These are phyloP conservation scores for Fusarium burgessii DNA, from an alignment of 2,329 filamentous ascomycete species.

Conservation along the genomic window DNA sequence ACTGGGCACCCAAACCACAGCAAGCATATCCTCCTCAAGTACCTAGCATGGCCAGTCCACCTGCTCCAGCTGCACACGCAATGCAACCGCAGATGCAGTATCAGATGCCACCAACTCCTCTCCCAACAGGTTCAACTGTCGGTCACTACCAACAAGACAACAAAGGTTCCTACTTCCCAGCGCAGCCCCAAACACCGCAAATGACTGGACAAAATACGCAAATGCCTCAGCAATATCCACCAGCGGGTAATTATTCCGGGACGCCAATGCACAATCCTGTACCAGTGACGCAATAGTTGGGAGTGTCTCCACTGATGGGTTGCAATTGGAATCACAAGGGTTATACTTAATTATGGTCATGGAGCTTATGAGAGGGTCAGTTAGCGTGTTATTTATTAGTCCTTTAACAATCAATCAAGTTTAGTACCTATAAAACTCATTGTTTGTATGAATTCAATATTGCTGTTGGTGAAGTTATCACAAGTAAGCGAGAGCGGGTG, in stretches of 20 bases:
- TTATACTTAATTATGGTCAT: background rate
- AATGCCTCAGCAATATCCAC: background rate
- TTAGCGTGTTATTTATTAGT: background rate
- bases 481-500: background rate
- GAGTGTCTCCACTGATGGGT: rapidly evolving
- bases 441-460: no score
- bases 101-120: conserved; percentile 14
- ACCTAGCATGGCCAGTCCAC: rapidly evolving
- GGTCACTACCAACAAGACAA: background rate
- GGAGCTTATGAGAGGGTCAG: no score
- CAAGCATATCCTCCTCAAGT: background rate
- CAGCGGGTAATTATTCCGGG: conserved; percentile 1
- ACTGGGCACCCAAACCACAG: conserved; percentile 9
- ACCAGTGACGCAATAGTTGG: conserved; percentile 1
- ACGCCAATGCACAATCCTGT: conserved; percentile 12
- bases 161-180: conserved; percentile 13
- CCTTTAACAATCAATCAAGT: background rate
- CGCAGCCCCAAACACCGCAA: background rate
- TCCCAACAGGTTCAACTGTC: background rate
- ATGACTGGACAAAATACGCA: conserved; percentile 11
- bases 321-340: background rate
- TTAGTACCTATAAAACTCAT: background rate
- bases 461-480: no score
- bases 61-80: background rate
- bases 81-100: background rate